These are phyloP conservation scores for Euphrasia confusa DNA, from an alignment of 257 asterid species.

Conservation along the genomic window DNA sequence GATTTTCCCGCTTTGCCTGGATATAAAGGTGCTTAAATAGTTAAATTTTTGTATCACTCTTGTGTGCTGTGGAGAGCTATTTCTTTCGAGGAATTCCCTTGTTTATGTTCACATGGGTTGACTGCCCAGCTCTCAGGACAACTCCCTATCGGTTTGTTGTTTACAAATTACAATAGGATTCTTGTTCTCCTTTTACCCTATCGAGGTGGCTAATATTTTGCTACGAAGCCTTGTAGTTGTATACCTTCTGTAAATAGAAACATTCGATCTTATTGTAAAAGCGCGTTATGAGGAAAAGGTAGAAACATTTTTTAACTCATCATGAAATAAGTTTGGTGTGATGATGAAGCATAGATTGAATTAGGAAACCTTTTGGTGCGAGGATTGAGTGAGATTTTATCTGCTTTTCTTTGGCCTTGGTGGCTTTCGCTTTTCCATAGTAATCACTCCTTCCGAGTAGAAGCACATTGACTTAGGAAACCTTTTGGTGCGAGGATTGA, in stretches of 20 bases:
- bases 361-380: background rate
- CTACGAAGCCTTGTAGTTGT: too few relatives aligned
- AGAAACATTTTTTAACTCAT: background rate
- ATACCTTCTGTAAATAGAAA: too few relatives aligned
- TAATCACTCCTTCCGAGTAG: background rate
- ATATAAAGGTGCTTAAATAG: slow-evolving; percentile 56
- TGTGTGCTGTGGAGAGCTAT: slow-evolving; percentile 11
- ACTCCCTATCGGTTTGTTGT: background rate
- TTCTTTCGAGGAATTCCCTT: slow-evolving; percentile 11
- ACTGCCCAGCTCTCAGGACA: slow-evolving; percentile 13
- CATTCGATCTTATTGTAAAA: too few relatives aligned
- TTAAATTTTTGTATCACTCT: slow-evolving; percentile 14
- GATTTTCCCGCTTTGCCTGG: slow-evolving; percentile 96
- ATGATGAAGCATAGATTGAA: background rate
- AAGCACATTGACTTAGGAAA: background rate
- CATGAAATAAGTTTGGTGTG: background rate
- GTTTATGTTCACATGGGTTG: slow-evolving; percentile 10
- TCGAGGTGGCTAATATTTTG: background rate
- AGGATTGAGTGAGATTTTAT: background rate
- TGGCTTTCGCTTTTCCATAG: background rate
- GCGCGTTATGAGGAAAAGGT: too few relatives aligned
- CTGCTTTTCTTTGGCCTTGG: background rate
- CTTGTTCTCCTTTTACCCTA: slow-evolving; percentile 10
- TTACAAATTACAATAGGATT: slow-evolving; percentile 13
- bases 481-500: background rate